Conservation (phyloP, 305 asterid genomes). For the Fraxinus sp. region DNA sequence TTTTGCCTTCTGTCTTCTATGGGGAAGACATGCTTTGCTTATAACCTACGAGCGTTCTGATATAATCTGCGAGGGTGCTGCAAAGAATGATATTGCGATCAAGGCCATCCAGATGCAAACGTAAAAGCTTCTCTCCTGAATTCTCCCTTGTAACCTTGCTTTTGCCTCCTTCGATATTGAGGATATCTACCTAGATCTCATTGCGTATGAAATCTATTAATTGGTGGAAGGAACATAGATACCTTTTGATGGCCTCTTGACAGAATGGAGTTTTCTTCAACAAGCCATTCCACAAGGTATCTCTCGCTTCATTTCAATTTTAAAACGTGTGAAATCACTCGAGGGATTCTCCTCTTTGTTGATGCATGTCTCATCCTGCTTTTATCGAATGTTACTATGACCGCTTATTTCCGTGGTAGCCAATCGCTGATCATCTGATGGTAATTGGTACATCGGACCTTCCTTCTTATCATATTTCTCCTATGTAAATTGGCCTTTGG, state of each 20-base stretch:
- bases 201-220: background rate
- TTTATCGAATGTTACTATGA: background rate
- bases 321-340: background rate
- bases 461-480: background rate
- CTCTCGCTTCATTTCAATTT: background rate
- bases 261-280: background rate
- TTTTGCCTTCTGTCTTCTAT: background rate
- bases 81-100: background rate
- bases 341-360: background rate
- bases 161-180: background rate
- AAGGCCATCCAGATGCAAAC: background rate
- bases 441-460: background rate
- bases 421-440: background rate
- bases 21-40: too few species aligned
- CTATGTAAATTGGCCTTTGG: background rate
- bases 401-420: background rate
- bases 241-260: background rate
- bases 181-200: background rate
- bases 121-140: background rate
- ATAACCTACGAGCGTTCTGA: background rate
- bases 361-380: background rate
- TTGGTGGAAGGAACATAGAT: background rate
- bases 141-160: background rate
- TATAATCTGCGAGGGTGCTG: background rate
- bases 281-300: background rate